Conservation (phyloP, 2,329 filamentous ascomycete species). For the Penicillium sp. region DNA sequence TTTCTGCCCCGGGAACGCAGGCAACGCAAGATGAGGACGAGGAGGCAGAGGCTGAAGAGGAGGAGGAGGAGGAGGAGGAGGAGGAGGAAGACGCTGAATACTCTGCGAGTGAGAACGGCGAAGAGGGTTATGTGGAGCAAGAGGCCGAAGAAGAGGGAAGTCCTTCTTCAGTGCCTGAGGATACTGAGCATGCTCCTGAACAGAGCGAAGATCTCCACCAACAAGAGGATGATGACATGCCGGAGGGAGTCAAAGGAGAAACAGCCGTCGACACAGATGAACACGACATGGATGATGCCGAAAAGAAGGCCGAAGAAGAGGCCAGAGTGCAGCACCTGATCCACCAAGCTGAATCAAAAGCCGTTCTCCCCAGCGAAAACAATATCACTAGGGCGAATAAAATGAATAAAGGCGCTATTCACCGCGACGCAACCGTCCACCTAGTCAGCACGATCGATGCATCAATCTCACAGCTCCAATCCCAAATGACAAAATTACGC, state of each 20-base stretch:
- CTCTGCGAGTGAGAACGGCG: constrained; percentile 15
- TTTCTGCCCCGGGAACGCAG: constrained; percentile 60
- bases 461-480: constrained; percentile 40
- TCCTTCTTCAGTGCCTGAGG: constrained; percentile 17
- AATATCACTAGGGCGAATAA: constrained; percentile 48
- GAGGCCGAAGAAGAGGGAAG: constrained; percentile 6
- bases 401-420: constrained; percentile 44
- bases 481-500: constrained; percentile 36
- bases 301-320: constrained; percentile 56
- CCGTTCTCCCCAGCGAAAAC: constrained; percentile 48
- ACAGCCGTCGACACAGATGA: constrained; percentile 27
- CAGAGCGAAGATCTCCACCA: constrained; percentile 6
- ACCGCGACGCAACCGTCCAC: constrained; percentile 48
- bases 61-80: constrained; percentile 25
- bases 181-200: constrained; percentile 21
- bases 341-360: constrained; percentile 49
- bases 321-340: constrained; percentile 52
- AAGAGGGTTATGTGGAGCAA: constrained; percentile 12
- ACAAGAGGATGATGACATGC: constrained; percentile 4
- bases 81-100: constrained; percentile 22
- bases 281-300: constrained; percentile 59
- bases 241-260: constrained; percentile 11
- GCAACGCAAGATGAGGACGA: constrained; percentile 22
- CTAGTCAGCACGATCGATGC: constrained; percentile 45
- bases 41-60: constrained; percentile 33